Base-by-base conservation (phyloP, 2,329 filamentous ascomycete species). In the Colletotrichum filicis region DNA sequence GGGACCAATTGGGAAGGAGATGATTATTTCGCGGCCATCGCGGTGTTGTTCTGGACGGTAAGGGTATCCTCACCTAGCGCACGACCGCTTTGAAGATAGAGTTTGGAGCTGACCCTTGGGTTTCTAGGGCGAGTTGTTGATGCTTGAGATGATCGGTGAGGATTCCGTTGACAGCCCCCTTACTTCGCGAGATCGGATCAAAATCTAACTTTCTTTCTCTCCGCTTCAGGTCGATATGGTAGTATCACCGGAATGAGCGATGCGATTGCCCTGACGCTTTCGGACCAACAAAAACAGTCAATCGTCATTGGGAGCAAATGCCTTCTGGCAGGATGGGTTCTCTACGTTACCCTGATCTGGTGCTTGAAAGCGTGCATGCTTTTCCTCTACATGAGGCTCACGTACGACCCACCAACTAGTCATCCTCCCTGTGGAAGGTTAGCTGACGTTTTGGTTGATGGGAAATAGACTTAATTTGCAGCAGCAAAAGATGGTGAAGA, bases 331-430 rank as follows among this genome's bases (percentile, higher is more conserved):
- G 82, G 82, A 24, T 86, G 84, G 84, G 78, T 79, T 55, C 79
- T 81, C 57, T 86, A 86, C 69, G 80, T 83, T 11, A 81, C 81
- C 5, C 74, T 86, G 22, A 84, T 86, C 26, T 86, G 84, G 82
- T 76, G 79, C 60, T 76, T 86, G 37, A 86, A 86, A 74, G 82
- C 80, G 3, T 83, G 82, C 74, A 83, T 85, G 78, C 76, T 85
- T 24, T 85, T 81, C 71, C 82, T 85, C 66, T 85, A 83, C 71
- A 55, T 74, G 56, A 14, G 71, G 73, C 66, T 71, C 56, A 68
- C 58, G 61, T 70, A 59, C 28, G 68, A 24, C 7, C n/a, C 6
- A 22, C 53, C 32, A 14, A 6, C 26, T 3, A 28, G 8, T 16
- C 1, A 1, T 19, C n/a, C n/a, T 4, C 1, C 5, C 1, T 35